Percentiles rank a stretch among this genome's conserved stretches.
Conservation (phyloP, 345 rosid genomes). For the Linum tenue region DNA sequence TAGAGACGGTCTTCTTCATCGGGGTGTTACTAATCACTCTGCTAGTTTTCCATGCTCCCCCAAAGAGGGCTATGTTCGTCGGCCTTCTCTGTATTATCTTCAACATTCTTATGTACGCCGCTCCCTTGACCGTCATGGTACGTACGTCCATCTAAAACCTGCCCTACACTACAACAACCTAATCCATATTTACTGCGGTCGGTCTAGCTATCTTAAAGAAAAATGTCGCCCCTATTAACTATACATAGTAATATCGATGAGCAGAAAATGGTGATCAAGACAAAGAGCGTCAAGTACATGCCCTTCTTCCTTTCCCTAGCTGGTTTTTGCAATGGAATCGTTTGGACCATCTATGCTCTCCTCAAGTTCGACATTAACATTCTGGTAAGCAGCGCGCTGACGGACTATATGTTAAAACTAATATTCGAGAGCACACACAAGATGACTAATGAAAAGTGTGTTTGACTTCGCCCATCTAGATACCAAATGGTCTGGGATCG, state of each 20-base stretch:
- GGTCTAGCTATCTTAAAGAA: neutral
- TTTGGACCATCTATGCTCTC: slow-evolving; percentile 35
- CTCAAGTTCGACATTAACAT: slow-evolving; percentile 35
- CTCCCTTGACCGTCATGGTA: slow-evolving; percentile 71
- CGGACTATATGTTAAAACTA: neutral
- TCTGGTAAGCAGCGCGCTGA: slow-evolving; percentile 17
- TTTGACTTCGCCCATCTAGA: neutral
- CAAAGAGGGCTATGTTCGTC: slow-evolving; percentile 35
- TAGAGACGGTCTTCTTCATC: slow-evolving; percentile 42
- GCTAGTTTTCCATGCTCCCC: slow-evolving; percentile 26
- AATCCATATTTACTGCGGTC: neutral
- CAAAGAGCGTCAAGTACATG: slow-evolving; percentile 51
- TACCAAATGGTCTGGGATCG: neutral
- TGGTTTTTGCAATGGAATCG: slow-evolving; percentile 24
- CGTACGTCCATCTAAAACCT: neutral
- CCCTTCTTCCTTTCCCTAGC: slow-evolving; percentile 41
- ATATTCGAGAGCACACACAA: neutral
- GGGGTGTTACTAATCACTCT: slow-evolving; percentile 23
- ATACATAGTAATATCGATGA: too few species aligned
- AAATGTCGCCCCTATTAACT: neutral
- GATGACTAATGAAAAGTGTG: neutral
- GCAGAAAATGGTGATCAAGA: slow-evolving; percentile 29
- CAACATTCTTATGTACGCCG: slow-evolving; percentile 47
- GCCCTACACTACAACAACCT: too few species aligned
- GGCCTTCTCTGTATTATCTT: slow-evolving; percentile 35